These are phyloP conservation scores for Seiridium cupressi DNA, from an alignment of 2,329 filamentous ascomycete species.

Conservation along the genomic window DNA sequence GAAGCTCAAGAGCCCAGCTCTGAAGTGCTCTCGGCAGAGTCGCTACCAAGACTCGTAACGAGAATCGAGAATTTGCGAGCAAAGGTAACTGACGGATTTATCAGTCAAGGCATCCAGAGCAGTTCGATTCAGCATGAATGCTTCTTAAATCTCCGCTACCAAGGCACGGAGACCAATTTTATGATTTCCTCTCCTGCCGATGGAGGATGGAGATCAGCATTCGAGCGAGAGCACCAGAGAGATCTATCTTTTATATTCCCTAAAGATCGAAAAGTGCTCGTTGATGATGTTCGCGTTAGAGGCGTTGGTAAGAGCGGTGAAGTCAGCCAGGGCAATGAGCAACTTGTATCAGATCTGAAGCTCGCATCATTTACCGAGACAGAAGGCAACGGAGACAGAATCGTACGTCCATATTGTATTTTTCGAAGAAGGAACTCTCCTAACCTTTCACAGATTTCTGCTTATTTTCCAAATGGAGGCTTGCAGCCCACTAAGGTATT, in stretches of 20 bases:
- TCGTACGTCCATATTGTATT: not conserved
- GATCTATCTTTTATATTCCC: conserved; percentile 11
- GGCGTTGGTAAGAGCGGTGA: conserved; percentile 10
- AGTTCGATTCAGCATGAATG: conserved; percentile 38
- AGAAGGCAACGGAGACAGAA: conserved; percentile 7
- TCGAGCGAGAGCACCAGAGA: conserved; percentile 10
- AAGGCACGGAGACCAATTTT: conserved; percentile 39
- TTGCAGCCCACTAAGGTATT: conserved; percentile 18
- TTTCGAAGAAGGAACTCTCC: not conserved
- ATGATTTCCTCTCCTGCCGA: conserved; percentile 30
- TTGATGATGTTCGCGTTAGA: conserved; percentile 6
- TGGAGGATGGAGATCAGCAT: conserved; percentile 9
- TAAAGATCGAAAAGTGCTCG: not conserved
- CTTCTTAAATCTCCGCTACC: conserved; percentile 42
- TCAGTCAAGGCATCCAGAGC: conserved; percentile 38
- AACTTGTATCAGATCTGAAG: conserved; percentile 19
- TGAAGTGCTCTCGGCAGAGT: conserved; percentile 12
- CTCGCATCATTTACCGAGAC: conserved; percentile 8
- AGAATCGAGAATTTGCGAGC: conserved; percentile 28
- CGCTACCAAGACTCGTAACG: conserved; percentile 12
- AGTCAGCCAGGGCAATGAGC: conserved; percentile 12
- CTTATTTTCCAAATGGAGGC: conserved; percentile 18
- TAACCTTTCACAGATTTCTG: conserved; percentile 13
- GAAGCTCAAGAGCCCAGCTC: conserved; percentile 33
- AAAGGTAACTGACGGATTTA: conserved; percentile 34